Conservation (phyloP, 139 green algal species). For the Picochlorum sp. region DNA sequence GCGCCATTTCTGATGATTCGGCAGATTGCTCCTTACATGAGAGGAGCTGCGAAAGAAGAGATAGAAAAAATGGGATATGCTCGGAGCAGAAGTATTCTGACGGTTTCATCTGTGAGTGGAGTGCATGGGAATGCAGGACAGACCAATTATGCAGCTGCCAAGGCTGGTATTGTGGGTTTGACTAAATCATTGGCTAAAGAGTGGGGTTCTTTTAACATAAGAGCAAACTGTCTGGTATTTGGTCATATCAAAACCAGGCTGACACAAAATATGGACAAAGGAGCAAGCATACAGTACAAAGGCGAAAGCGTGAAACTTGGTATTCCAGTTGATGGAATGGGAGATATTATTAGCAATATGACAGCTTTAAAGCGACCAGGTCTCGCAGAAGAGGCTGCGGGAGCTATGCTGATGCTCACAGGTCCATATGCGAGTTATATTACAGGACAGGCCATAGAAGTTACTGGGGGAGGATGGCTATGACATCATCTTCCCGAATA, state of each 20-base stretch:
- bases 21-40: slow-evolving; percentile 55
- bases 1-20: slow-evolving; percentile 70
- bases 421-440: slow-evolving; percentile 44
- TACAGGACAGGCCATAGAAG: slow-evolving; percentile 44
- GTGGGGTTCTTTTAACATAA: slow-evolving; percentile 72
- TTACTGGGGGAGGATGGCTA: slow-evolving; percentile 26
- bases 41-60: slow-evolving; percentile 61
- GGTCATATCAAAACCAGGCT: slow-evolving; percentile 73
- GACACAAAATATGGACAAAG: slow-evolving; percentile 48
- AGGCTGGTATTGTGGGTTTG: slow-evolving; percentile 63
- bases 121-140: slow-evolving; percentile 51
- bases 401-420: slow-evolving; percentile 63
- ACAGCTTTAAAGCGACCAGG: slow-evolving; percentile 59
- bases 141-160: slow-evolving; percentile 36
- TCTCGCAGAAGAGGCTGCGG: slow-evolving; percentile 64
- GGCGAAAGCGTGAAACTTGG: slow-evolving; percentile 58
- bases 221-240: slow-evolving; percentile 68
- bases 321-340: slow-evolving; percentile 43
- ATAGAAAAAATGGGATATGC: slow-evolving; percentile 33
- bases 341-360: slow-evolving; percentile 22
- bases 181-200: slow-evolving; percentile 72
- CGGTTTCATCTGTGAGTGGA: slow-evolving; percentile 67
- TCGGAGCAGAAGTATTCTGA: slow-evolving; percentile 62
- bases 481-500: neutral
- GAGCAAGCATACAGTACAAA: slow-evolving; percentile 36